Evolutionary conservation across 2,329 filamentous ascomycete species (phyloP).

Genomic region (Fusarium falciforme): DNA sequence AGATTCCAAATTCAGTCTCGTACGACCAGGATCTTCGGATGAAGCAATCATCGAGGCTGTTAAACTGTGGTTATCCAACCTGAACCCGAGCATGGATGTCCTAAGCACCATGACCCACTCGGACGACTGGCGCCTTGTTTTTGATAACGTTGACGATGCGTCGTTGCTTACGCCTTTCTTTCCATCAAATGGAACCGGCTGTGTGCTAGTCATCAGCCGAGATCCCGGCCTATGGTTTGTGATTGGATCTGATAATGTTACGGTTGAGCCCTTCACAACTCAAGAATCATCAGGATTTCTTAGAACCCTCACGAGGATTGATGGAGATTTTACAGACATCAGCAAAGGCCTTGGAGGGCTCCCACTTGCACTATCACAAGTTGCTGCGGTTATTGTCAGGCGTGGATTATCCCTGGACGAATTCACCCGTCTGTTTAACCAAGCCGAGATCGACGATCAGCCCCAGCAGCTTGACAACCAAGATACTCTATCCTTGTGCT

Average conservation of each 20-base stretch:
- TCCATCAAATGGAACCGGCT: neutral
- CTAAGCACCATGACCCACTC: no score
- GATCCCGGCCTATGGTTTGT: neutral
- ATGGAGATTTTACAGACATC: neutral
- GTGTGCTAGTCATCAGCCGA: neutral
- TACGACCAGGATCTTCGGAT: neutral
- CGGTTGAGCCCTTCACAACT: neutral
- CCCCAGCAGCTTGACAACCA: no score
- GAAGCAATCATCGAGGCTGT: neutral
- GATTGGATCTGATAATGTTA: neutral
- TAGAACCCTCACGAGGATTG: neutral
- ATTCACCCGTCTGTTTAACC: no score
- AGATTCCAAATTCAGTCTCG: neutral
- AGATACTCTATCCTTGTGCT: no score
- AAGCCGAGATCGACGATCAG: no score
- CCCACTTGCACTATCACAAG: no score
- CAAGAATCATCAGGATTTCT: neutral
- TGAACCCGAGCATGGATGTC: no score
- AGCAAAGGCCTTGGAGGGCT: no score
- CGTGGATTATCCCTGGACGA: no score
- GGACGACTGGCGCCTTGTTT: neutral
- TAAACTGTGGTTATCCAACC: neutral
- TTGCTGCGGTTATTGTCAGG: no score
- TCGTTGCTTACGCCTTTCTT: neutral
- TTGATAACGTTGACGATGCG: neutral